Base-by-base conservation (phyloP, 257 asterid genomes). In the Solanum gandarillasii region DNA sequence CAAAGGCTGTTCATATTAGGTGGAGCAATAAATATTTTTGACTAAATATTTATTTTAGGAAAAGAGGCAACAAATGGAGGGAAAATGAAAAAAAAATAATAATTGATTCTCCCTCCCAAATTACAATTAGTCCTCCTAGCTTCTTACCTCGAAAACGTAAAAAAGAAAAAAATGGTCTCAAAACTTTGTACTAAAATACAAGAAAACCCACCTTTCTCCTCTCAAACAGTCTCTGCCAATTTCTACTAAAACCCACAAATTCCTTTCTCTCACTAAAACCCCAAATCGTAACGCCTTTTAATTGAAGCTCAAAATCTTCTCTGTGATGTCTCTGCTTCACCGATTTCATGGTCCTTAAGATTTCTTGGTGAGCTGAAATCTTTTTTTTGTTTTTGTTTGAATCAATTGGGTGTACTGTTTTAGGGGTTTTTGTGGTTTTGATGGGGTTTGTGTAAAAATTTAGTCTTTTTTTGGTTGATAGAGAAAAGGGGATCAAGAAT, bases 201-300 rank as follows among this genome's bases (percentile, higher is more conserved):
- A 75, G 48, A 74, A 74, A 34, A n/a, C 58, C 71, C 13, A 38
- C 12, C 20, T 16, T 52, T 48, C 60, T 32, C 39, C 34, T 20
- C 27, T 84, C 84, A 35, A 43, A 60, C 60, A 73, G 27, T 38
- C 34, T 6, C 58, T n/a, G 43, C 86, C 39, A 36, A 25, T 29
- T 62, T 68, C 41, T 23, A 4, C 88, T 83, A 65, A 67, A 67
- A 85, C 75, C 79, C 82, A 27, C 87, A 58, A 58, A 85, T 23
- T 83, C 14, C 82, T 70, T 23, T 58, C 90, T 86, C 76, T 78
- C 86, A 71, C 86, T 82, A 86, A 88, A 89, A 82, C 87, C 93
- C 90, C 27, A 34, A 78, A 86, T 87, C 52, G 35, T 70, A 72
- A 16, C 79, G 79, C 79, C 32, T 36, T 25, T 65, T 34, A 34